Conservation (phyloP, 1,284 basidiomycete species). For the Rhodofomes roseus region DNA sequence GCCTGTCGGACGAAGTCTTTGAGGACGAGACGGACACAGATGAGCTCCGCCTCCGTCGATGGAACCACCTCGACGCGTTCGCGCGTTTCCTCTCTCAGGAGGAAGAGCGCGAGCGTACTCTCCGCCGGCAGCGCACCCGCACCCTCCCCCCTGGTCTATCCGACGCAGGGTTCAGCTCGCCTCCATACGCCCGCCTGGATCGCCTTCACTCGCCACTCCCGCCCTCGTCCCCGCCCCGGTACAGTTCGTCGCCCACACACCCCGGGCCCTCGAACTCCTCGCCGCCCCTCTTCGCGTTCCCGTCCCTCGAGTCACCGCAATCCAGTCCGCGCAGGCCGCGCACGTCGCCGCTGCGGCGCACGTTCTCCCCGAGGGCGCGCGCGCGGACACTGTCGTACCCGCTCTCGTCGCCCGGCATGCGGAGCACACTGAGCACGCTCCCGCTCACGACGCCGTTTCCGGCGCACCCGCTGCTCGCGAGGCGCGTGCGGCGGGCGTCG, state of each 20-base stretch:
- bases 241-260: neutral
- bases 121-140: slow-evolving; percentile 8
- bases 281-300: neutral
- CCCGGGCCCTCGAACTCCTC: neutral
- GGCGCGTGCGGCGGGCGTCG: slow-evolving; percentile 25
- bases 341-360: neutral
- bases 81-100: slow-evolving; percentile 25
- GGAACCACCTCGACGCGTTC: slow-evolving; percentile 29
- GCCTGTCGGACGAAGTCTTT: slow-evolving; percentile 6
- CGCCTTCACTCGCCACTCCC: slow-evolving; percentile 2
- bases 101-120: slow-evolving; percentile 19
- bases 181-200: neutral
- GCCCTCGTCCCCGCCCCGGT: slow-evolving; percentile 3
- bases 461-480: slow-evolving; percentile 20
- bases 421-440: slow-evolving; percentile 14
- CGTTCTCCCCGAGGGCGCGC: neutral
- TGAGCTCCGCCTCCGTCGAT: slow-evolving; percentile 19
- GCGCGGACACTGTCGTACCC: neutral
- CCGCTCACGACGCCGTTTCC: slow-evolving; percentile 26
- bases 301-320: neutral
- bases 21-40: slow-evolving; percentile 17
- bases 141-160: slow-evolving; percentile 1
- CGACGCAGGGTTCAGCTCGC: neutral
- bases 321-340: neutral
- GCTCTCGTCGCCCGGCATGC: neutral